Base-by-base conservation (phyloP, 106 monocot species). In the Agapanthus africanus region DNA sequence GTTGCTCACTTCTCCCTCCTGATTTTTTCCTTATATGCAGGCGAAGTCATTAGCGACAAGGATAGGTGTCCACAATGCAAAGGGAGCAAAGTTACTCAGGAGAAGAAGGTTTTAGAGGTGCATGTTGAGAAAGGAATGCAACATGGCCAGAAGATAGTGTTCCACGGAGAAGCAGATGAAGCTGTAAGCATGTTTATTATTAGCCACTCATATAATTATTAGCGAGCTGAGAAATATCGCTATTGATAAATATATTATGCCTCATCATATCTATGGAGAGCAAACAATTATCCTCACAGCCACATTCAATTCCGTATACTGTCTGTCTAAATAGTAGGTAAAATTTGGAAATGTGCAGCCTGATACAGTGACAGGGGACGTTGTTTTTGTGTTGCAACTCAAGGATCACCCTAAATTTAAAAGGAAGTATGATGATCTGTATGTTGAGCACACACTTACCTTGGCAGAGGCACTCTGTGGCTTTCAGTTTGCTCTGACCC, bases 51-150 rank as follows among this genome's bases (percentile, higher is more conserved):
- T 33, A 87, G 78, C 34, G 83, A 90, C 7, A 91, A 88, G 77
- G 94, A 90, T 72, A 85, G 78, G 67, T 94, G 94, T 73, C 34
- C 71, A 11, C 80, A 70, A 19, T 94, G 94, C 75, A 85, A 81
- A 71, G 94, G 85, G 9, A 83, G 50, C 47, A 90, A 91, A 85
- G 83, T 94, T 46, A 77, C 77, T 26, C 80, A 75, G 70, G 87
- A 87, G 71, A 85, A 90, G 77, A 90, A 91, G 75, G 85, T 94
- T 34, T 46, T 87, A 26, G 94, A 90, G 67, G 87, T 94, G 59
- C 69, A 81, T 79, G 85, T 90, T 63, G 94, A 94, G 72, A 94
- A 85, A 63, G 94, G 94, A 74, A 94, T 94, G 90, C 79, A 85
- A 32, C 80, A 88, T 77, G 87, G 87, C n/a, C 90, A 91, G 70